Evolutionary conservation across 164 flowering plant species (phyloP), one percentile per base, ranked within the genome.

Genomic region (Euptelea pleiosperma): DNA sequence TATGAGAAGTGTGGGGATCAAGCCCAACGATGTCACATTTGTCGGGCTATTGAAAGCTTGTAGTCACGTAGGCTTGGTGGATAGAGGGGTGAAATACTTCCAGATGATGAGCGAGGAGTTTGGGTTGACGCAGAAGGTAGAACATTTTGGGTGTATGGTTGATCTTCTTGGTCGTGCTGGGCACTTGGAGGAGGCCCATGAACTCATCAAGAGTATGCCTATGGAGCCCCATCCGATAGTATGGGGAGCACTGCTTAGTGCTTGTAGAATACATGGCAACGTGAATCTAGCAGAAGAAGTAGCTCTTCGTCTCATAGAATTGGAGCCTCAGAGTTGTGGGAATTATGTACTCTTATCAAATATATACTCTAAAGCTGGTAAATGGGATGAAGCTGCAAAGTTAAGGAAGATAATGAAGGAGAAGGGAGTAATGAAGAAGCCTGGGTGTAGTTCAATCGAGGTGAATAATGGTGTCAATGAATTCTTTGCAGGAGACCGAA

Each of bases 131-230:
- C 75, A 66, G 1, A 55, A 63, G 58, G 44, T 64, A 29, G 69
- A 68, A 35, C 76, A 72, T 44, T 72, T 25, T 52, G 72, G 70
- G 33, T 72, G 76, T n/a, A 41, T 72, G 56, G 76, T 68, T 21
- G 72, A 72, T 64, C 70, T 72, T 24, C 63, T 71, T 8, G 70
- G 72, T 29, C 69, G 64, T 28, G 63, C 72, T 6, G 72, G 69
- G 37, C 53, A 31, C 31, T 44, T 68, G 29, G 55, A 52, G 12
- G 62, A 72, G 46, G 72, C 76, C 6, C 41, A 40, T 56, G 63
- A 52, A 18, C 56, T 67, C 30, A 57, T 69, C 24, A 49, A 50
- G 43, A 65, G 36, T 24, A 65, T 73, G 73, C 70, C 76, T 0
- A 72, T 64, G 63, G 65, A 68, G 18, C 75, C 72, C 8, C 61